Base-by-base conservation (phyloP, 345 rosid species). In the Lepidium africanum region DNA sequence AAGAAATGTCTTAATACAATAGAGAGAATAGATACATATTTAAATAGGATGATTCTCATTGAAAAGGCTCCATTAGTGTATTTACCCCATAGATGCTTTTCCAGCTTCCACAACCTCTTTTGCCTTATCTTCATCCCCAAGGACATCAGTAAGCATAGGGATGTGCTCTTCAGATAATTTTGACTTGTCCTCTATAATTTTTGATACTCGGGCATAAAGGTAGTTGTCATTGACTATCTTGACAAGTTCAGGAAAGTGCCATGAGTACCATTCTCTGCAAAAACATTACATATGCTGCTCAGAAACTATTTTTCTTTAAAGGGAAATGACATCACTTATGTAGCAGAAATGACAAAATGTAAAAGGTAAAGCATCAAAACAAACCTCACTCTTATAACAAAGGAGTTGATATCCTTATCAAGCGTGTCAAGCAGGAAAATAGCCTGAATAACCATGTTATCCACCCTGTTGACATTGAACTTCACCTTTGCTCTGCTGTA, bases 401-500 rank as follows among this genome's bases (percentile, higher is more conserved):
- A 89, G 36, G 93, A 77, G 71, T 94, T 94, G 53, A 94, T 46
- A 78, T 94, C 99, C 67, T 94, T 94, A 69, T 91, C 99, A 62
- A 94, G 90, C 8, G 87, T 82, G 65, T 94, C 96, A 3, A 94
- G 84, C 66, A 89, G 85, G 73, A 89, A 91, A 37, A 91, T 94
- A 37, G 97, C 97, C 60, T 94, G 97, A 50, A 94, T 94, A 69
- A 94, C 94, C 96, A 94, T 94, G 65, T 91, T 91, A 60, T 94
- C 97, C 17, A 87, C 90, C 10, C 93, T 75, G 81, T 94, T 87
- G 36, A 91, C 96, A 71, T 94, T 94, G 81, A 94, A 94, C 81
- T 94, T 94, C 68, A 94, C 97, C 67, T 94, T 91, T 8, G 96
- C 97, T 77, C 99, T 82, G 75, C 96, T 94, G 80, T 91, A 94